Conservation (phyloP, 2,329 filamentous ascomycete species). For the Byssoonygena ceratinophila region DNA sequence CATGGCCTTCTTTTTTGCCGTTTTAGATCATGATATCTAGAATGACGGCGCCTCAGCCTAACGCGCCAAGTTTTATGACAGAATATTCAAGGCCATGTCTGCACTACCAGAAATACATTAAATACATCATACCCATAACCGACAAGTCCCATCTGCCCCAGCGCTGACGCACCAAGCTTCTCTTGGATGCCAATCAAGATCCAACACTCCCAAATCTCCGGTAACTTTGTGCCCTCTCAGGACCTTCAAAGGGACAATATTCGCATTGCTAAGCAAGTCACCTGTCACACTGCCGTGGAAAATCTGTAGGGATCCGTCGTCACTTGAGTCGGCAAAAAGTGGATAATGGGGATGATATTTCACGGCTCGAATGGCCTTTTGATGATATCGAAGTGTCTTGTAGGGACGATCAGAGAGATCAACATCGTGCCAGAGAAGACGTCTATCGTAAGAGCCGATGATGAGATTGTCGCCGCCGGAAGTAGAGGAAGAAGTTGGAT, state of each 20-base stretch:
- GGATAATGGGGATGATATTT: slow-evolving; percentile 73
- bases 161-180: slow-evolving; percentile 93
- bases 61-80: background rate
- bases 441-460: slow-evolving; percentile 86
- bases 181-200: slow-evolving; percentile 88
- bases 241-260: slow-evolving; percentile 91
- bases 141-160: slow-evolving; percentile 83
- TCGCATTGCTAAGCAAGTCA: slow-evolving; percentile 91
- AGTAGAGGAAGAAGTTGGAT: slow-evolving; percentile 80
- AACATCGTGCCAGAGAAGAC: slow-evolving; percentile 91
- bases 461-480: slow-evolving; percentile 87
- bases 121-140: slow-evolving; percentile 62
- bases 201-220: slow-evolving; percentile 77
- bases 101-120: background rate
- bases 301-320: slow-evolving; percentile 88
- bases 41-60: background rate
- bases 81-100: background rate
- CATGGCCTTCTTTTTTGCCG: no score
- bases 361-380: slow-evolving; percentile 80
- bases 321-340: slow-evolving; percentile 86
- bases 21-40: background rate
- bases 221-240: slow-evolving; percentile 80
- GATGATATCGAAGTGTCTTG: slow-evolving; percentile 92
- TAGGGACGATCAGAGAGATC: slow-evolving; percentile 84
- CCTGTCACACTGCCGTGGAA: slow-evolving; percentile 95